phyloP scores from a whole-genome alignment of 768 basidiomycete genomes.

The Panaeolus papilionaceus region DNA sequence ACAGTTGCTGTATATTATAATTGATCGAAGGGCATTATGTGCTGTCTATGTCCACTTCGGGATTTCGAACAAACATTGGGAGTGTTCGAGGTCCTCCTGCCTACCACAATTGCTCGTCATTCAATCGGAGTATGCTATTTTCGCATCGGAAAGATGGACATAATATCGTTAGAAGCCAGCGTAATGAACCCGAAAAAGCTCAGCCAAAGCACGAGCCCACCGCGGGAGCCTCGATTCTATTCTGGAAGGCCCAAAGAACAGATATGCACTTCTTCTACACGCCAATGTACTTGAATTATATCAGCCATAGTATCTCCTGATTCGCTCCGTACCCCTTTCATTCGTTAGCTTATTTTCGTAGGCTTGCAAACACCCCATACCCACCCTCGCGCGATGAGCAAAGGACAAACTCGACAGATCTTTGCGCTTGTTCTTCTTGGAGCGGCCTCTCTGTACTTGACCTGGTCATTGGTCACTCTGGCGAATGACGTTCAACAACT shows the following conservation, averaged over 20 bases:
- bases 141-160: conserved; percentile 6
- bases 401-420: conserved; percentile 21
- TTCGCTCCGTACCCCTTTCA: background rate
- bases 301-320: background rate
- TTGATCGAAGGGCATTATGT: background rate
- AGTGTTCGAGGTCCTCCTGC: conserved; percentile 1
- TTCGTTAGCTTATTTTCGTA: background rate
- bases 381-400: conserved; percentile 17
- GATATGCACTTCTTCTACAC: background rate
- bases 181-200: conserved; percentile 5
- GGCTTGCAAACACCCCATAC: background rate
- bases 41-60: conserved; percentile 2
- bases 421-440: conserved; percentile 30
- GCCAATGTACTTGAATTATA: conserved; percentile 6
- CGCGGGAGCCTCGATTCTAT: conserved; percentile 10
- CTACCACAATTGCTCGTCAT: background rate
- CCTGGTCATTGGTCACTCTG: conserved; percentile 30
- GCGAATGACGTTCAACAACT: conserved; percentile 30
- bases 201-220: conserved; percentile 5
- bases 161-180: background rate
- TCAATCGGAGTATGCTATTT: conserved; percentile 10
- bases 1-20: background rate
- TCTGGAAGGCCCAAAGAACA: conserved; percentile 8
- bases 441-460: conserved; percentile 34
- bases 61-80: background rate